Base-by-base conservation (phyloP, 2,329 filamentous ascomycete species). In the Colletotrichum melonis region DNA sequence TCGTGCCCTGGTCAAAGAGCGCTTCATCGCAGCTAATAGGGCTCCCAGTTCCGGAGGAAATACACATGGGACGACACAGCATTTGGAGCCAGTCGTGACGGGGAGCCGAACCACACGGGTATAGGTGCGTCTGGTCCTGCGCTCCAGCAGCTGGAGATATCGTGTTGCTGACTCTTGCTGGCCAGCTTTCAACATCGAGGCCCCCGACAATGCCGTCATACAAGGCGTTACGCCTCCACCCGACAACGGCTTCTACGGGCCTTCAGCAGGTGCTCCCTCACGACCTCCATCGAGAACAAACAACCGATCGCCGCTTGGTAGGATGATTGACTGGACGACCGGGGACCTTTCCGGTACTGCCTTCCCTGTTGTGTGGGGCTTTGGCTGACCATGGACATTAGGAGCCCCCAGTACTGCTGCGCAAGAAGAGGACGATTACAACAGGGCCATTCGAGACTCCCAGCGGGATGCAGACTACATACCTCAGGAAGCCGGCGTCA, bases 261-360 rank as follows among this genome's bases (percentile, higher is more conserved):
- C 66, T 14, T 82, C 82, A 46, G 81, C 81, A 9, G 83, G 82
- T 32, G 87, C 88, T 5, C 88, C 89, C 0, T 91, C 91, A 22
- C 86, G 90, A 69, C 91, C 91, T n/a, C 91, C 91, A 1, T 92
- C 91, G 26, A 84, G 90, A 80, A 84, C 87, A 57, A 88, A 88
- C 73, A 87, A 87, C 75, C 86, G 85, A 77, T 92, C 90, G 42
- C 90, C 90, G 9, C 79, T 91, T 72, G 84, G 86, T 79, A 88
- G 82, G 76, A 81, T 88, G 74, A 81, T 86, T 75, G 86, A 90
- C 65, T 86, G 87, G 82, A 83, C 83, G 69, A 80, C 83, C 30
- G 80, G 81, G 65, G 81, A 84, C 60, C 26, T 52, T 68, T 74
- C 71, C 65, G 71, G 71, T 75, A 75, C 32, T 74, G 28, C 73